Base-by-base conservation (phyloP, 2,329 filamentous ascomycete species). In the Diaporthe australafricana region DNA sequence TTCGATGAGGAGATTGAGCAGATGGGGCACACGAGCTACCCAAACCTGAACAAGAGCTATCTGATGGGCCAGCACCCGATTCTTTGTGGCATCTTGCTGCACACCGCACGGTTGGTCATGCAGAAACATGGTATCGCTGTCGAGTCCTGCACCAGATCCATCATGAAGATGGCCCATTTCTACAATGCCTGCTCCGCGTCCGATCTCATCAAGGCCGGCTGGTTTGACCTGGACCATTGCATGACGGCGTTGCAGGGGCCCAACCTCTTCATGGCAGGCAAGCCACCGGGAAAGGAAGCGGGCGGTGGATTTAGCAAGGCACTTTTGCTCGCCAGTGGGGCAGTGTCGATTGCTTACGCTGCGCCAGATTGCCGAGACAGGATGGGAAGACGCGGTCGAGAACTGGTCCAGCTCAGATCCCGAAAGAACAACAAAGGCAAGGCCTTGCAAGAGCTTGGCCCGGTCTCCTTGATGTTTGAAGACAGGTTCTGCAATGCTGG, bases 111-210 rank as follows among this genome's bases (percentile, higher is more conserved):
- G 2, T 42, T 68, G 65, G 35, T 68, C 40, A n/a, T 56, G 38
- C 50, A 68, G 32, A 40, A 68, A 14, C 22, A 17, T 27, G 50
- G 65, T 17, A 56, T 68, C 35, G 20, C 52, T 47, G 50, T 56
- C 8, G 65, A 68, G 38, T 47, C 20, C 17, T 55, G 35, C 20
- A 35, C 65, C 6, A 55, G 50, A 32, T 56, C 65, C 14, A 68
- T 68, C 14, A 55, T 68, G 65, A 56, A 68, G 27, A 68, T 68
- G 65, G 65, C 65, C 5, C 65, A 68, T 47, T 32, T 68, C 14
- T 55, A 56, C 2, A 68, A 68, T 20, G 65, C 65, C 5, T 68
- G 65, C 17, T 25, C 20, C 27, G 25, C 14, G 3, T 25, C 45
- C 14, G 12, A 11, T 20, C 50, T 56, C 50, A n/a, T 55, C 38